Conservation (phyloP, 2,329 filamentous ascomycete genomes). For the Colletotrichum tanaceti region DNA sequence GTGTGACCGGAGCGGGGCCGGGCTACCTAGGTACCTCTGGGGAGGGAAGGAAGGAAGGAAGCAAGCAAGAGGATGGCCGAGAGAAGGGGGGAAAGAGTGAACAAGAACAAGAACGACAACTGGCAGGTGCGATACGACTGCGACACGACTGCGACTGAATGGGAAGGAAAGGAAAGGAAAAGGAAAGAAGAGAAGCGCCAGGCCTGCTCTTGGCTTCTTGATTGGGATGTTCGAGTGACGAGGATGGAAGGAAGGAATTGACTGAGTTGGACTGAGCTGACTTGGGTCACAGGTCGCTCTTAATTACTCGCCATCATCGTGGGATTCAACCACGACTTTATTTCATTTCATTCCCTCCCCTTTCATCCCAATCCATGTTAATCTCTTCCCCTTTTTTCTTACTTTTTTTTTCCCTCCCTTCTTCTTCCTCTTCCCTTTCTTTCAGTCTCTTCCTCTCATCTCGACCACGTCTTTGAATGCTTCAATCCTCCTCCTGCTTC, state of each 20-base stretch:
- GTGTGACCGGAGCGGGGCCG: slow-evolving; percentile 26
- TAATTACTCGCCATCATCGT: background rate
- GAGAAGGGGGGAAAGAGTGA: slow-evolving; percentile 17
- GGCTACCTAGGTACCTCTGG: background rate
- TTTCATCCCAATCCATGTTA: too few relatives aligned
- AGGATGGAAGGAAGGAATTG: background rate
- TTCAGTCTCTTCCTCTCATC: slow-evolving; percentile 14
- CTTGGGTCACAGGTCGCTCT: slow-evolving; percentile 9
- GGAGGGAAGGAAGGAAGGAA: slow-evolving; percentile 13
- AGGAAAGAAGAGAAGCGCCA: slow-evolving; percentile 25
- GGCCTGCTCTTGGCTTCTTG: slow-evolving; percentile 17
- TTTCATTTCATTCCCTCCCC: background rate
- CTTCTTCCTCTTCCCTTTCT: too few relatives aligned
- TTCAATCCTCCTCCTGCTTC: slow-evolving; percentile 23
- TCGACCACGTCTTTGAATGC: slow-evolving; percentile 7
- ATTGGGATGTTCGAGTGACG: slow-evolving; percentile 3
- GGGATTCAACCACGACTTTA: slow-evolving; percentile 17
- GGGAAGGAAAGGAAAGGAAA: background rate
- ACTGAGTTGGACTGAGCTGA: background rate
- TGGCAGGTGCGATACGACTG: background rate
- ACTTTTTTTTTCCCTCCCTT: background rate
- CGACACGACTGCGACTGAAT: background rate
- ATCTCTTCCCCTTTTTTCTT: background rate
- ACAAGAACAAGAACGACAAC: background rate
- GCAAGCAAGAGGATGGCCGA: slow-evolving; percentile 7